These are phyloP conservation scores for Aspergillus sp. DNA, from an alignment of 2,329 filamentous ascomycete species.

Conservation along the genomic window DNA sequence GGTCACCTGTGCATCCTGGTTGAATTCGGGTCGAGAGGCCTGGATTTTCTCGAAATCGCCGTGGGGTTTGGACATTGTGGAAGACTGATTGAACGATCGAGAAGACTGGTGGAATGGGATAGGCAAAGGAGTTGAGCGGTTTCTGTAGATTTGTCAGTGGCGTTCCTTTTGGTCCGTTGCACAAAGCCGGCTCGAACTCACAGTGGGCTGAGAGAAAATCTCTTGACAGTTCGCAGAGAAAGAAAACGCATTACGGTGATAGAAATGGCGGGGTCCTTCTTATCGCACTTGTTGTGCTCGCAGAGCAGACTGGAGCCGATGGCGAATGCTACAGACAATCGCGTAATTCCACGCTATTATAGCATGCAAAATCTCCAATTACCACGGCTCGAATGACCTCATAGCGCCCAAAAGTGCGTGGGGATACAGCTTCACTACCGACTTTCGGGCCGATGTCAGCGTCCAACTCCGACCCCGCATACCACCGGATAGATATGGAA, in stretches of 20 bases:
- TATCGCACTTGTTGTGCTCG: background rate
- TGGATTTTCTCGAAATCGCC: conserved; percentile 35
- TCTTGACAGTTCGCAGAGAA: background rate
- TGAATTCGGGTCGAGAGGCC: conserved; percentile 39
- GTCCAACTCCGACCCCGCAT: conserved; percentile 8
- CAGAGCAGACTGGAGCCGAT: background rate
- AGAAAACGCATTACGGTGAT: background rate
- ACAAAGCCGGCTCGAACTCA: background rate
- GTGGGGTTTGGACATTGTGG: conserved; percentile 18
- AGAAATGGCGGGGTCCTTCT: background rate
- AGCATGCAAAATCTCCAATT: background rate
- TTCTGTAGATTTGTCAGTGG: background rate
- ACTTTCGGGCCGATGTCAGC: conserved; percentile 13
- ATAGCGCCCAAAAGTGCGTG: conserved; percentile 1
- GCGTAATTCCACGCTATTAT: conserved; percentile 7
- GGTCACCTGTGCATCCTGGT: conserved; percentile 25
- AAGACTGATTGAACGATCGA: conserved; percentile 15
- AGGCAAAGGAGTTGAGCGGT: background rate
- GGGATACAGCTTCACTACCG: conserved; percentile 10
- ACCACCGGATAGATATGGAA: background rate
- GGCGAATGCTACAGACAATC: background rate
- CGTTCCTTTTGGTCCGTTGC: background rate
- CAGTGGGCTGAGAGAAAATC: background rate
- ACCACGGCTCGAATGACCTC: background rate
- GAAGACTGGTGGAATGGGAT: background rate